Evolutionary conservation across 2,329 filamentous ascomycete species (phyloP).

Genomic region (Coleophoma crateriformis): DNA sequence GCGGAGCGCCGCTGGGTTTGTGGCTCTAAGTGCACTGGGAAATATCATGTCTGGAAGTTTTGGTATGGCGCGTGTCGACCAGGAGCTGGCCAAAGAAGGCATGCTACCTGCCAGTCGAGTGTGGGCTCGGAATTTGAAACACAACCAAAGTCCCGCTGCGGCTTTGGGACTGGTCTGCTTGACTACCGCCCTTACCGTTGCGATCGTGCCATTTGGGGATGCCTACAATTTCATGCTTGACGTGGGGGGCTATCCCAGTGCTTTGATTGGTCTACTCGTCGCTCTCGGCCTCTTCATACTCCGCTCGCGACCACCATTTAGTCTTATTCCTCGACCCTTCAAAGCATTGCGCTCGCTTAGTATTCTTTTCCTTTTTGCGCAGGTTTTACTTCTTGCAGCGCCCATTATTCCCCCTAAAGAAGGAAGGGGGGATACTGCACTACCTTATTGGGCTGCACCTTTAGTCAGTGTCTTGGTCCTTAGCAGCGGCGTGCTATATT

Average conservation of each 20-base stretch:
- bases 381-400: neutral
- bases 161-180: neutral
- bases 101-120: neutral
- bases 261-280: neutral
- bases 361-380: neutral
- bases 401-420: neutral
- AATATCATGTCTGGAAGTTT: neutral
- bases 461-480: neutral
- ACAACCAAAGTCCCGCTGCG: neutral
- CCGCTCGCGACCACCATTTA: neutral
- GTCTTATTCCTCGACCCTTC: neutral
- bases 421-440: neutral
- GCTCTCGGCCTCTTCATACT: neutral
- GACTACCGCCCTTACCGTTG: neutral
- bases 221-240: neutral
- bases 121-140: neutral
- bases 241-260: neutral
- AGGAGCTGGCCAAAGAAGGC: neutral
- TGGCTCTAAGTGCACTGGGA: neutral
- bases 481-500: neutral
- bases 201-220: neutral
- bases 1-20: neutral
- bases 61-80: neutral
- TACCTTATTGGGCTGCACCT: neutral
- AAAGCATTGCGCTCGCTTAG: neutral